Evolutionary conservation across 768 basidiomycete species (phyloP), one percentile per base, ranked within the genome.

Genomic region (Lentinula lateritia): DNA sequence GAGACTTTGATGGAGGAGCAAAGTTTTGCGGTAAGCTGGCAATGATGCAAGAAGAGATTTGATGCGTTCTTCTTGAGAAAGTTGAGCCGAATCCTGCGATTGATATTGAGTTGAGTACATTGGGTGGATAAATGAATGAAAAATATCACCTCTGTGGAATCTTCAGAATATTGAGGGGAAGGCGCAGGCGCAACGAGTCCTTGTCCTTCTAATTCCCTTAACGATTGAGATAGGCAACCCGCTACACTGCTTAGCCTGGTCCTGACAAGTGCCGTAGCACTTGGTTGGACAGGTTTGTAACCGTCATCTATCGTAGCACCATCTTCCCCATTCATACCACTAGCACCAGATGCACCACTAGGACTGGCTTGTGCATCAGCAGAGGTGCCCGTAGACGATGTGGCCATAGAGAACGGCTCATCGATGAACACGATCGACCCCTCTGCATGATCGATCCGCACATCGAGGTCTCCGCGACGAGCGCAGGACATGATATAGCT

Each of bases 401-500:
- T 23, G 12, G 10, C 12, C 16, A 15, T 18, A 35, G 66, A 59
- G 48, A 70, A 73, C 61, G 70, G 70, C 20, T 78, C 88, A 67
- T 95, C 90, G 50, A 88, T 80, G 68, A 98, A 99, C 6, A 85
- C 80, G 73, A 98, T 87, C 62, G 86, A 87, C 16, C 93, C 91
- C 3, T 82, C 84, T 35, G 89, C 87, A 71, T 99, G 96, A 73
- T 98, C 93, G 50, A 98, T 85, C 15, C 87, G 86, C 64, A 97
- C 88, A 66, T 77, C 82, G 53, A 98, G 83, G 72, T 97, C 94
- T 42, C 93, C 92, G 7, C 89, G 85, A 52, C 89, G 85, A 48
- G 93, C 92, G 62, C 93, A 93, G 39, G 89, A 88, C 91, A 97
- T 96, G 64, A 98, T 77, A 74, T 96, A 98, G 4, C 90, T 89